Conservation (phyloP, 1,139 yeast genomes). For the Saccharomycopsis hybrid region DNA sequence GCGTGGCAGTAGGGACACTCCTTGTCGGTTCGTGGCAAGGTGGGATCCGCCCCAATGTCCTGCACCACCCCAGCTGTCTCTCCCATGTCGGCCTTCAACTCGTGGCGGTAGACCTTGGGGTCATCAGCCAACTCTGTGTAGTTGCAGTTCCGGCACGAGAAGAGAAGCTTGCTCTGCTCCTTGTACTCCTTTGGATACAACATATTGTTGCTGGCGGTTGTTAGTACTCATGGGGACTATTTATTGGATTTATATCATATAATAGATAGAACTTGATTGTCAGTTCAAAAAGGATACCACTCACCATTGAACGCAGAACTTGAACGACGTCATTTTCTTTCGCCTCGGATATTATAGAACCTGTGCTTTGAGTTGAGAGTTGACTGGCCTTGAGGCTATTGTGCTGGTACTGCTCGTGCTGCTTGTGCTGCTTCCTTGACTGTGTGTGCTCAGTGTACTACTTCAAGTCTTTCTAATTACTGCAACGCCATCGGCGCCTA, state of each 20-base stretch:
- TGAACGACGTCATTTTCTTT: slow-evolving; percentile 69
- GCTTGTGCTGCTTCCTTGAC: no score
- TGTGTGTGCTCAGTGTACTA: no score
- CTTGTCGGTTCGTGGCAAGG: slow-evolving; percentile 88
- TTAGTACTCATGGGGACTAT: background rate
- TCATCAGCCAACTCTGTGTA: slow-evolving; percentile 90
- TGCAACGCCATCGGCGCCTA: no score
- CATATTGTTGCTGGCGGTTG: slow-evolving; percentile 68
- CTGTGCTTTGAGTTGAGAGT: no score
- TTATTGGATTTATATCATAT: background rate
- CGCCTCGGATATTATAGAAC: background rate
- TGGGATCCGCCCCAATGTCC: slow-evolving; percentile 94
- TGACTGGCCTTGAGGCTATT: no score
- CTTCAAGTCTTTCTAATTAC: no score
- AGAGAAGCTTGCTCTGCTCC: slow-evolving; percentile 60
- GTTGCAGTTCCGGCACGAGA: slow-evolving; percentile 92
- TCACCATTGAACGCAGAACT: slow-evolving; percentile 84
- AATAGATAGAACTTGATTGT: no score
- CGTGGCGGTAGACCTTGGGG: slow-evolving; percentile 88
- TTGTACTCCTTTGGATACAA: slow-evolving; percentile 97
- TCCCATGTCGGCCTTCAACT: slow-evolving; percentile 79
- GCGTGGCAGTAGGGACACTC: slow-evolving; percentile 88
- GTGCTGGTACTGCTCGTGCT: no score
- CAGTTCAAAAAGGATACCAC: slow-evolving; percentile 20
- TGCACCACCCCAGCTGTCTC: slow-evolving; percentile 98